These are phyloP conservation scores for Suhomyces sp. DNA, from an alignment of 805 yeast genomes.

Conservation along the genomic window DNA sequence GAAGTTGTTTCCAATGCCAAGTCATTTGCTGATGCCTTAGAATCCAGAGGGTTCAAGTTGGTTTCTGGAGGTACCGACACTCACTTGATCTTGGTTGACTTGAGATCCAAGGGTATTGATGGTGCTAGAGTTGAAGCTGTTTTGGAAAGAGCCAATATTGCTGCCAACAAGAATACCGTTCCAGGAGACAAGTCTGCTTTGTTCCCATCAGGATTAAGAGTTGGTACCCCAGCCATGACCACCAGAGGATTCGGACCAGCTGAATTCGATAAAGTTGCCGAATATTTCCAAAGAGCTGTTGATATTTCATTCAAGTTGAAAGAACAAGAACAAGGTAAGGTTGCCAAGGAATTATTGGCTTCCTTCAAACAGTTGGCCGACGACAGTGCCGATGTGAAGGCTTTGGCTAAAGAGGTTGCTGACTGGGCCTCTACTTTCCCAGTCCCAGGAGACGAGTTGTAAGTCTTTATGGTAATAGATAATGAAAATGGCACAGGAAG, in stretches of 20 bases:
- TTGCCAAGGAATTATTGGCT: slow-evolving; percentile 59
- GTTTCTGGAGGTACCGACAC: slow-evolving; percentile 97
- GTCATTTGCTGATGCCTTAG: slow-evolving; percentile 73
- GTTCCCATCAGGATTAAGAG: slow-evolving; percentile 95
- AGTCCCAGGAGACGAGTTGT: slow-evolving; percentile 74
- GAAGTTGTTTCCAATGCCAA: slow-evolving; percentile 89
- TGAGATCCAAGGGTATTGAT: slow-evolving; percentile 47
- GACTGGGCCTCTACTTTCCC: slow-evolving; percentile 76
- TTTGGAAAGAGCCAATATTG: slow-evolving; percentile 91
- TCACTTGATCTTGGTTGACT: slow-evolving; percentile 88
- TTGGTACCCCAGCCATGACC: slow-evolving; percentile 98
- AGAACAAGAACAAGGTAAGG: slow-evolving; percentile 54
- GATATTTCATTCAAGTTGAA: slow-evolving; percentile 61
- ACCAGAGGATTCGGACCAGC: slow-evolving; percentile 92
- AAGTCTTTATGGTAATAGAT: no score
- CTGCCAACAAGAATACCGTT: slow-evolving; percentile 94
- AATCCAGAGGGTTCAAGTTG: slow-evolving; percentile 68
- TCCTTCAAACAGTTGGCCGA: slow-evolving; percentile 72
- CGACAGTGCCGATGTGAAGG: slow-evolving; percentile 59
- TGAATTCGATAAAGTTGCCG: slow-evolving; percentile 79
- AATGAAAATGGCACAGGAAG: no score
- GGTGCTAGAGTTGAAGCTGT: slow-evolving; percentile 50
- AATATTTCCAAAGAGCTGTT: slow-evolving; percentile 79
- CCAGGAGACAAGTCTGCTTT: slow-evolving; percentile 97
- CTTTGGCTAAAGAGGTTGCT: slow-evolving; percentile 63